Evolutionary conservation across 208 protist genomes (phyloP), one percentile per base, ranked within the genome.

Genomic region (Acanthamoeba sp.): DNA sequence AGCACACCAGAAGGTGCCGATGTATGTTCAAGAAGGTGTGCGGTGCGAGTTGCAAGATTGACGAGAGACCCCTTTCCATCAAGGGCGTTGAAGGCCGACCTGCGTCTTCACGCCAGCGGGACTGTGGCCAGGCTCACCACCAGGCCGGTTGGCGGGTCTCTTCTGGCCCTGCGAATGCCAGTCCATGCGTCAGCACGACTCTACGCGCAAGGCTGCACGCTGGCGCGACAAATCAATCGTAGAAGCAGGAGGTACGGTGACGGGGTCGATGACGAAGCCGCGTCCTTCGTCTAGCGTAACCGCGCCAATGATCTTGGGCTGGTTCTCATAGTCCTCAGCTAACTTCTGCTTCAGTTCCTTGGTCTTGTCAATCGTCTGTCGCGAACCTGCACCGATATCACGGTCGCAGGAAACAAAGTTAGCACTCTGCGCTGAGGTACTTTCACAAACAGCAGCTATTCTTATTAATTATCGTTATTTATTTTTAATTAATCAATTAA

Each of bases 331-430:
- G 78, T 87, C 78, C 12, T 87, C 29, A 12, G 40, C 78, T 10
- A 87, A 34, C 78, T 87, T 84, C 45, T 87, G 78, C 45, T 87
- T 87, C 42, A 62, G 45, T 27, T 87, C 78, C n/a, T 87, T 87
- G 38, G 40, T 87, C 29, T 87, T 87, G 45, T 87, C 78, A 12
- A 87, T 87, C 2, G 78, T 87, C 78, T 87, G 78, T 20, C 78
- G 29, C 0, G 78, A 87, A 1, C 78, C 78, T 87, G 45, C 71
- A 1, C 36, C 40, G 7, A 48, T 5, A 36, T 22, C 7, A 71
- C 14, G 14, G 62, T 71, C 14, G 7, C 29, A 16, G 48, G 6
- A 6, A 55, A 6, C 10, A 20, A 69, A 6, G 55, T 62, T 4
- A 62, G 55, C 55, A 62, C 48, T 52, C 10, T 48, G 45, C 45